phyloP scores from a whole-genome alignment of 116 monocot species.

The Cymodocea nodosa region DNA sequence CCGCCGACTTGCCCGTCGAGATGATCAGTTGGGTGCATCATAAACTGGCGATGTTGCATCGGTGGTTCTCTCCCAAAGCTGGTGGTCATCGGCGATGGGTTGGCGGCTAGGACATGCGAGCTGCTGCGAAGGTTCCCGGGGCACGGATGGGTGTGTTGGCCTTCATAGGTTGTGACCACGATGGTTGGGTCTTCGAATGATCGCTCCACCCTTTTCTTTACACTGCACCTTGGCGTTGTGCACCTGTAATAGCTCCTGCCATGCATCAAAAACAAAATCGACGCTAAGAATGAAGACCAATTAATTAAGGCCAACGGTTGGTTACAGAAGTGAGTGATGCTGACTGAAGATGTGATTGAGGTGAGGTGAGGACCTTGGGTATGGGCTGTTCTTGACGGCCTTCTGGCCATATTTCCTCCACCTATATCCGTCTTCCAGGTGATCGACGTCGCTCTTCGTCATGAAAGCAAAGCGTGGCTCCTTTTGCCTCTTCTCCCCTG shows the following conservation, averaged over 20 bases:
- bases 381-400: slow-evolving; percentile 87
- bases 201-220: slow-evolving; percentile 91
- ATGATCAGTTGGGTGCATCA: slow-evolving; percentile 2
- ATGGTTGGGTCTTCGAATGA: slow-evolving; percentile 64
- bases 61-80: not conserved
- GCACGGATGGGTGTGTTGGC: slow-evolving; percentile 65
- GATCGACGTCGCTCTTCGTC: slow-evolving; percentile 86
- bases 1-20: slow-evolving; percentile 7
- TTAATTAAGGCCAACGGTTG: not conserved
- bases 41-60: slow-evolving; percentile 18
- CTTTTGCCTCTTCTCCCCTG: slow-evolving; percentile 51
- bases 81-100: not conserved
- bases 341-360: not conserved
- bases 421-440: slow-evolving; percentile 77
- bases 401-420: slow-evolving; percentile 96
- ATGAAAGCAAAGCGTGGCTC: slow-evolving; percentile 61
- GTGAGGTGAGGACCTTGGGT: slow-evolving; percentile 43
- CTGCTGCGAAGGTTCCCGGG: slow-evolving; percentile 41
- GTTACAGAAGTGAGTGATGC: not conserved
- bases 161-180: slow-evolving; percentile 93
- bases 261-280: not conserved
- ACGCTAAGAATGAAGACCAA: too few relatives aligned
- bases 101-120: slow-evolving; percentile 3
- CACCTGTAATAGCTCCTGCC: slow-evolving; percentile 87
- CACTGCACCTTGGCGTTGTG: slow-evolving; percentile 73